These are phyloP conservation scores for Blastobotrys peoriensis DNA, from an alignment of 805 yeast species.

Conservation along the genomic window DNA sequence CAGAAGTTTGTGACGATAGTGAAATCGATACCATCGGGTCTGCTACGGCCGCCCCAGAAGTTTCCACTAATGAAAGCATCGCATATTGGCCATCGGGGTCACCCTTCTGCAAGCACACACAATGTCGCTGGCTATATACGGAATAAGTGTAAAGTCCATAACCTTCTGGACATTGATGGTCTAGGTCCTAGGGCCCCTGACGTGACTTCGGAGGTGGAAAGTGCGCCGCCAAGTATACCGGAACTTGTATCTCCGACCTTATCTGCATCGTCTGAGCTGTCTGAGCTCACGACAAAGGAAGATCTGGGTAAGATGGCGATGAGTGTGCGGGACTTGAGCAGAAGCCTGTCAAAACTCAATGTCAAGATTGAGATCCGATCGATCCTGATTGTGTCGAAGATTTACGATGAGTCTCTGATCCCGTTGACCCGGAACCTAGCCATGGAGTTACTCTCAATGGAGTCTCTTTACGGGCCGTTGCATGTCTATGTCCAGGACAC, in stretches of 20 bases:
- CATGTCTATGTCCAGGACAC: slow-evolving; percentile 70
- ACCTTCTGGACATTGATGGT: slow-evolving; percentile 15
- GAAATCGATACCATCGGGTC: too few species aligned
- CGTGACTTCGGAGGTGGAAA: slow-evolving; percentile 2
- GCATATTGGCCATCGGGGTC: background rate
- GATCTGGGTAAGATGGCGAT: slow-evolving; percentile 27
- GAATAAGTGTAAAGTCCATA: slow-evolving; percentile 20
- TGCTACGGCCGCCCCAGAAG: too few species aligned
- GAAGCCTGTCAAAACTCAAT: slow-evolving; percentile 21
- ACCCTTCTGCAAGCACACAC: background rate
- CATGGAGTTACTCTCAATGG: slow-evolving; percentile 18
- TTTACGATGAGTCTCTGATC: slow-evolving; percentile 18
- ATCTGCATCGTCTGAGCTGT: background rate
- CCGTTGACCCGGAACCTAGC: slow-evolving; percentile 22
- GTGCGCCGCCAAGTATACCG: slow-evolving; percentile 3
- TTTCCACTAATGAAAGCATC: too few species aligned
- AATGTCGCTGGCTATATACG: too few species aligned
- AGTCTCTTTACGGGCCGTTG: slow-evolving; percentile 27
- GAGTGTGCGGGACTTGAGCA: slow-evolving; percentile 27
- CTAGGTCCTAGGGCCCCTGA: too few species aligned
- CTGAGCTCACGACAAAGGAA: slow-evolving; percentile 13
- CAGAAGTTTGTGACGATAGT: too few species aligned
- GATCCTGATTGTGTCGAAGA: slow-evolving; percentile 24
- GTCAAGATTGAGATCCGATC: slow-evolving; percentile 13
- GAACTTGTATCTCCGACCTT: background rate